Conservation (phyloP, 2,329 filamentous ascomycete genomes). For the Boeremia lycopersici region DNA sequence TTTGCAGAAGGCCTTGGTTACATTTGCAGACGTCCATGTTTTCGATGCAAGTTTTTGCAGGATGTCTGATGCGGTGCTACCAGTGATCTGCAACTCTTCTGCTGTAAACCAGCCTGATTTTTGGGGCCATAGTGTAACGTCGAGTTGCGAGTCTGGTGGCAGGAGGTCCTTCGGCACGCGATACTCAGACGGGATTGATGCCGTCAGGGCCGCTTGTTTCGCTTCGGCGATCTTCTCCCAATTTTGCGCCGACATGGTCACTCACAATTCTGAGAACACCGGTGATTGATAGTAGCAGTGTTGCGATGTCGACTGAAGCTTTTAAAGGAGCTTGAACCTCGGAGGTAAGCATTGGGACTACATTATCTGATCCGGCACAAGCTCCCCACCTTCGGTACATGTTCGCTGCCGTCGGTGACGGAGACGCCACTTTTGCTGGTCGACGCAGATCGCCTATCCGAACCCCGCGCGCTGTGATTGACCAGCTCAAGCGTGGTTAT, state of each 20-base stretch:
- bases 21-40: conserved; percentile 59
- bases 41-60: conserved; percentile 49
- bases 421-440: conserved; percentile 10
- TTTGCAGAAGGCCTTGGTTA: conserved; percentile 62
- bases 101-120: conserved; percentile 65
- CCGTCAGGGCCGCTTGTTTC: conserved; percentile 52
- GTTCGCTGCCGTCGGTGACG: conserved; percentile 20
- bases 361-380: conserved; percentile 14
- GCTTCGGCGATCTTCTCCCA: conserved; percentile 55
- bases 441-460: conserved; percentile 14
- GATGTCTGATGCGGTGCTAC: conserved; percentile 49
- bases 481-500: neutral
- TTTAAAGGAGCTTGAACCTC: conserved; percentile 7
- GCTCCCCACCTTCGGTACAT: conserved; percentile 31
- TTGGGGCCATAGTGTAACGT: conserved; percentile 63
- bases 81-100: conserved; percentile 59
- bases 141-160: conserved; percentile 59
- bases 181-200: conserved; percentile 65
- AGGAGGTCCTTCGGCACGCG: conserved; percentile 60
- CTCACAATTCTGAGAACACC: conserved; percentile 4
- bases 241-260: conserved; percentile 26
- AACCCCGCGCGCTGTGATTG: conserved; percentile 22
- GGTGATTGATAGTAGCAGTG: neutral
- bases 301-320: neutral
- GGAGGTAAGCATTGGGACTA: conserved; percentile 11